Conservation (phyloP, 2,329 filamentous ascomycete genomes). For the Parastagonospora avenae region DNA sequence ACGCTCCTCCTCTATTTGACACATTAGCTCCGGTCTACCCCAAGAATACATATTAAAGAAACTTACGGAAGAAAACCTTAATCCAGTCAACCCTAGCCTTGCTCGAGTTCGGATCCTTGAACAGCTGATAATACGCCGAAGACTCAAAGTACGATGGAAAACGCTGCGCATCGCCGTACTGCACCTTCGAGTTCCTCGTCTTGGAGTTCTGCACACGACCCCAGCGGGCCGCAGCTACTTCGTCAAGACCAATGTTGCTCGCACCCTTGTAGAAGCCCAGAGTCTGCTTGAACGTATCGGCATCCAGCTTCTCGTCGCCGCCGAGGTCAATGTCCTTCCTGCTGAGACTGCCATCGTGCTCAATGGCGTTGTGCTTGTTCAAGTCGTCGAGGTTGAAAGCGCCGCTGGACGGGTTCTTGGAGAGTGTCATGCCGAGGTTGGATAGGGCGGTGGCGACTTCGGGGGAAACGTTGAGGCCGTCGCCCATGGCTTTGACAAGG, state of each 20-base stretch:
- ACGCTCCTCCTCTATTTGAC: slow-evolving; percentile 28
- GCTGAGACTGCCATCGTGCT: slow-evolving; percentile 44
- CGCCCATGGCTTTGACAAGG: slow-evolving; percentile 27
- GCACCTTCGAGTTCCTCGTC: slow-evolving; percentile 20
- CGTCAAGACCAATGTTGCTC: slow-evolving; percentile 1
- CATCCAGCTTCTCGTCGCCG: slow-evolving; percentile 30
- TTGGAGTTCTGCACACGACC: slow-evolving; percentile 18
- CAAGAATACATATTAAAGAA: neutral
- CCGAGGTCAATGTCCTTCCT: slow-evolving; percentile 28
- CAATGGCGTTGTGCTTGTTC: slow-evolving; percentile 39
- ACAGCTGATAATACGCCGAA: slow-evolving; percentile 18
- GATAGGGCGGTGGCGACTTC: slow-evolving; percentile 35
- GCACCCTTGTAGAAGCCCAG: slow-evolving; percentile 7
- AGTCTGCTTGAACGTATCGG: slow-evolving; percentile 24
- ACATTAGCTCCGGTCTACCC: neutral
- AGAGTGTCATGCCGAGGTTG: slow-evolving; percentile 15
- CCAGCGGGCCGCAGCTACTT: slow-evolving; percentile 15
- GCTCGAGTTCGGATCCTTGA: slow-evolving; percentile 16
- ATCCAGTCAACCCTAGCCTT: slow-evolving; percentile 20
- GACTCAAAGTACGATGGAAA: slow-evolving; percentile 29
- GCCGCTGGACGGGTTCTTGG: slow-evolving; percentile 13
- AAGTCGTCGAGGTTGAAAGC: slow-evolving; percentile 41
- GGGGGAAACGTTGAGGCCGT: slow-evolving; percentile 38
- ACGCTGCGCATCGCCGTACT: slow-evolving; percentile 11
- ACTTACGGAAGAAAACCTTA: slow-evolving; percentile 34